phyloP scores from a whole-genome alignment of 164 flowering plant genomes.

The Dillenia turbinata region DNA sequence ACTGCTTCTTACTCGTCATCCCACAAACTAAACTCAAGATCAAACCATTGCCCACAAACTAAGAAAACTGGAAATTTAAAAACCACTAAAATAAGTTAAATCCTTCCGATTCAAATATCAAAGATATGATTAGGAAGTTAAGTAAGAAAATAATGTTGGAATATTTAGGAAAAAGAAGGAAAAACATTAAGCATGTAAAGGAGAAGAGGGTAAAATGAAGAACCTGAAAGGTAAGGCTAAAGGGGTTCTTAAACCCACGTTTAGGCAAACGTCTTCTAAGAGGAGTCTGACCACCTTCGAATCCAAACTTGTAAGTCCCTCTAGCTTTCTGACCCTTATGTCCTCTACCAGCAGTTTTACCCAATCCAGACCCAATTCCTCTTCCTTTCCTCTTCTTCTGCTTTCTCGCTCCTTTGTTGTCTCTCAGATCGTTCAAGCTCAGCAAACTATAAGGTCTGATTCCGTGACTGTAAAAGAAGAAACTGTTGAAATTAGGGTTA shows the following conservation, averaged over 20 bases:
- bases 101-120: too few relatives aligned
- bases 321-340: slow-evolving; percentile 95
- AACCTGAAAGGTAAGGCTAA: slow-evolving; percentile 85
- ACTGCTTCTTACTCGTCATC: too few relatives aligned
- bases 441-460: slow-evolving; percentile 55
- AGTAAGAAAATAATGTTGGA: neutral
- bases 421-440: slow-evolving; percentile 77
- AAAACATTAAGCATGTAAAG: neutral
- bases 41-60: too few relatives aligned
- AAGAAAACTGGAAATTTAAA: too few relatives aligned
- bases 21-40: too few relatives aligned
- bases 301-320: slow-evolving; percentile 72
- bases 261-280: slow-evolving; percentile 79
- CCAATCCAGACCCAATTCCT: slow-evolving; percentile 93
- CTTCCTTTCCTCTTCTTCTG: slow-evolving; percentile 91
- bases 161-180: neutral
- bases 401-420: slow-evolving; percentile 66
- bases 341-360: slow-evolving; percentile 94
- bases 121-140: too few relatives aligned
- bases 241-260: slow-evolving; percentile 86
- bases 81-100: too few relatives aligned
- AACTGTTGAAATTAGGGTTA: neutral
- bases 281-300: slow-evolving; percentile 99
- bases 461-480: slow-evolving; percentile 1
- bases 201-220: neutral